Evolutionary conservation across 441 rosid species (phyloP).

Genomic region (Isatis lusitanica): DNA sequence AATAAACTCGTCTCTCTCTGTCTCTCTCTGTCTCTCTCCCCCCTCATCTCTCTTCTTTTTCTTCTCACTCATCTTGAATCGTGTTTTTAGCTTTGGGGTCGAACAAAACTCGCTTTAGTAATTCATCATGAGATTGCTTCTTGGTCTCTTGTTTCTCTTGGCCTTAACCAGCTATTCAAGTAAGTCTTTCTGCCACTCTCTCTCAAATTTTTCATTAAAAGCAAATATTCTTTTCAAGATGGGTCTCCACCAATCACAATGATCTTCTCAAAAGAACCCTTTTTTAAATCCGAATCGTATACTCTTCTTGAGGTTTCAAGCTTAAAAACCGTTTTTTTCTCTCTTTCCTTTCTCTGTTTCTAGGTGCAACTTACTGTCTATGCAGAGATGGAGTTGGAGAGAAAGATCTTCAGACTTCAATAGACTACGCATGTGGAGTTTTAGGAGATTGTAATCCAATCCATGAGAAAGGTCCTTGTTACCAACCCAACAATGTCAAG

Average conservation of each 20-base stretch:
- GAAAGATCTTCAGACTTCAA: slow-evolving; percentile 52
- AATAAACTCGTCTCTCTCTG: slow-evolving; percentile 12
- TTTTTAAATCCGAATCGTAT: neutral
- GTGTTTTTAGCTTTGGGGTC: neutral
- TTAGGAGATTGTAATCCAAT: slow-evolving; percentile 77
- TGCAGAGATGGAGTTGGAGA: slow-evolving; percentile 75
- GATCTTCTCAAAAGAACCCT: slow-evolving; percentile 10
- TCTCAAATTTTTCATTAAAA: neutral
- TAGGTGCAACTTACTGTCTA: slow-evolving; percentile 72
- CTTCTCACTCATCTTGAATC: slow-evolving; percentile 13
- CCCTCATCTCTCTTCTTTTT: neutral
- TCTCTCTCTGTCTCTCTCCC: neutral
- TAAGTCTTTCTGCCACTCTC: slow-evolving; percentile 40
- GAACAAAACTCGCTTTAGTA: neutral
- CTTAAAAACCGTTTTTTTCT: neutral
- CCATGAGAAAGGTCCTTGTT: slow-evolving; percentile 69
- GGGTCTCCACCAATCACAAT: slow-evolving; percentile 2
- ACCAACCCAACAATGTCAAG: slow-evolving; percentile 73
- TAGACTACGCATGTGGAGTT: slow-evolving; percentile 94
- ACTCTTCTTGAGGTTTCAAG: neutral
- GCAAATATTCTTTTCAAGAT: neutral
- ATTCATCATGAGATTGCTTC: slow-evolving; percentile 50
- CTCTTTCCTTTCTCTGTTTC: slow-evolving; percentile 10
- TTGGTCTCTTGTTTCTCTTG: slow-evolving; percentile 49
- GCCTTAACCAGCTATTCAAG: slow-evolving; percentile 61